A percentile compares a stretch with the other conserved stretches of the same genome.
Conservation (phyloP, 2,329 filamentous ascomycete species). For the Aspergillus brunneoviolaceus region DNA sequence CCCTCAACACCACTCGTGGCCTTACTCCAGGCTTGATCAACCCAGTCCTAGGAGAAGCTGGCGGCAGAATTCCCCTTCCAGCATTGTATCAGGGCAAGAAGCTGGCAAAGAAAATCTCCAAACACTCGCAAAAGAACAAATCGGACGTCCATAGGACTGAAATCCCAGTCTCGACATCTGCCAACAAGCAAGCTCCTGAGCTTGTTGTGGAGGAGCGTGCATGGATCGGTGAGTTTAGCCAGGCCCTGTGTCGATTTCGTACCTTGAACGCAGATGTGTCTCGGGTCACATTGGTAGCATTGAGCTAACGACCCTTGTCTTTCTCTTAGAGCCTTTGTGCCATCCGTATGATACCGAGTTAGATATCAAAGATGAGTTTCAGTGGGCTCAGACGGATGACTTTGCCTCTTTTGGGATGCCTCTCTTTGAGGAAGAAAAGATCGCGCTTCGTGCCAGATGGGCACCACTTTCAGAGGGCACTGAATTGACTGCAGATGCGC, state of each 20-base stretch:
- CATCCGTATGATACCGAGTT: background rate
- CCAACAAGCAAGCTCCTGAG: background rate
- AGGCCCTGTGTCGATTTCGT: background rate
- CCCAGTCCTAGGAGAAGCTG: slow-evolving; percentile 19
- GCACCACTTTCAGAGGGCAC: background rate
- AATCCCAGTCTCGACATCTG: background rate
- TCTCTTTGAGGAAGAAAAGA: background rate
- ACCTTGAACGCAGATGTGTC: background rate
- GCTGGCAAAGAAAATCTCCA: background rate
- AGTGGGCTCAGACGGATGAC: background rate
- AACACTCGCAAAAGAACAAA: background rate
- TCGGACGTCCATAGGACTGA: no score
- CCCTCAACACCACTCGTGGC: slow-evolving; percentile 22
- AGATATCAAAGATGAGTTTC: background rate
- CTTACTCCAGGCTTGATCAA: slow-evolving; percentile 24
- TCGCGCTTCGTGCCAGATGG: background rate
- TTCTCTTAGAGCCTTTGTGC: background rate
- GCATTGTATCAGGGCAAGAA: background rate
- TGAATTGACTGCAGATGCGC: background rate
- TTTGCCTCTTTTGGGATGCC: background rate
- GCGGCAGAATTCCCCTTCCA: slow-evolving; percentile 21
- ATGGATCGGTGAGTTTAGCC: background rate
- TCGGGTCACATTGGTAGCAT: background rate
- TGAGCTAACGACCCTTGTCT: background rate
- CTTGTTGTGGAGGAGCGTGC: background rate